phyloP scores from a whole-genome alignment of 192 early-diverging fungal genomes.

The Backusella liffmaniae region DNA sequence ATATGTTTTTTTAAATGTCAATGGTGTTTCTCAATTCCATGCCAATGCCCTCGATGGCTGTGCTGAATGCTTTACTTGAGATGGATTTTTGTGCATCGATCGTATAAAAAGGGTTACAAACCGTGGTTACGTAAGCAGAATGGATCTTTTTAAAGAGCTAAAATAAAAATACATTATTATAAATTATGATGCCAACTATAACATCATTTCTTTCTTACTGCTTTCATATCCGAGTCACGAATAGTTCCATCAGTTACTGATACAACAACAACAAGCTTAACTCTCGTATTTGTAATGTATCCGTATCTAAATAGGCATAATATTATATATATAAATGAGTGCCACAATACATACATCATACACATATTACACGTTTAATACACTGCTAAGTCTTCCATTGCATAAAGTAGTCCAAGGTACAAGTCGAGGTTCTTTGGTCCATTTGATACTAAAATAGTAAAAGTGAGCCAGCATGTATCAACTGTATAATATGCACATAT shows the following conservation, averaged over 20 bases:
- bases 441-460: conserved; percentile 39
- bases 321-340: conserved; percentile 7
- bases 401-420: conserved; percentile 86
- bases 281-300: conserved; percentile 85
- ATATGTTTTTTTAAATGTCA: not conserved
- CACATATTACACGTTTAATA: conserved; percentile 38
- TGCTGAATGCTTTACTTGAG: conserved; percentile 50
- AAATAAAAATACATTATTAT: not conserved
- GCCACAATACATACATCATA: not conserved
- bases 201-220: conserved; percentile 41
- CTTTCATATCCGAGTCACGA: conserved; percentile 82
- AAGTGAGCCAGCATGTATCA: not conserved
- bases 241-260: conserved; percentile 69
- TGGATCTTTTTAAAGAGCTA: conserved; percentile 83
- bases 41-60: conserved; percentile 59
- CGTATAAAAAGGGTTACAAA: conserved; percentile 88
- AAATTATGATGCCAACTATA: not conserved
- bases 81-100: conserved; percentile 57
- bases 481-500: not conserved
- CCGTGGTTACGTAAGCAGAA: conserved; percentile 73
- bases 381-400: conserved; percentile 88
- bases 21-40: conserved; percentile 9
- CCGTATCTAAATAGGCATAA: conserved; percentile 57
- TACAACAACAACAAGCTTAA: conserved; percentile 70
- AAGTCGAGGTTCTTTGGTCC: conserved; percentile 70